Evolutionary conservation across 352 stramenopile species (phyloP).

Genomic region (Globisporangium cederbergense): DNA sequence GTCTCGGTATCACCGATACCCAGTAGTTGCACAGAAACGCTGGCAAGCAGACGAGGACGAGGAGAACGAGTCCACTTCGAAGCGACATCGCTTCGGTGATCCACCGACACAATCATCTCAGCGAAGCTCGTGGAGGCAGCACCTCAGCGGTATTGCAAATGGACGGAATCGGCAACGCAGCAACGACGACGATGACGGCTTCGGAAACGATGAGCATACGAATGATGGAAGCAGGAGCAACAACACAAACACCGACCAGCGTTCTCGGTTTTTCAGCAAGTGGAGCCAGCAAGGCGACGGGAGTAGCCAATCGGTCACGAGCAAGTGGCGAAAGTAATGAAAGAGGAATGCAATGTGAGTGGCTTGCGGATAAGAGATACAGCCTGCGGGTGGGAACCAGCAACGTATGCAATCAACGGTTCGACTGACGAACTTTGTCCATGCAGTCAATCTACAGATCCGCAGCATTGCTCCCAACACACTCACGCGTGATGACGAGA

Average conservation of each 20-base stretch:
- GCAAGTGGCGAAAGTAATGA: constrained; percentile 13
- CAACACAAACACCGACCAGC: not conserved
- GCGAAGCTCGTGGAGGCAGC: constrained; percentile 18
- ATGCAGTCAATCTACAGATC: too few species aligned
- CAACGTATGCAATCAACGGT: too few species aligned
- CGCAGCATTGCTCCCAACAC: too few species aligned
- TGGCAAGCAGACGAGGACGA: constrained; percentile 10
- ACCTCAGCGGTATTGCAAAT: not conserved
- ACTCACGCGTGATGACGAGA: too few species aligned
- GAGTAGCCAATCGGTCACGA: constrained; percentile 15
- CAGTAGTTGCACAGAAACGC: constrained; percentile 7
- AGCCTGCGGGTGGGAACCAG: too few species aligned
- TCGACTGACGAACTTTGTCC: too few species aligned
- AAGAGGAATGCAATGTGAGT: not conserved
- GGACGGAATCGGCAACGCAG: not conserved
- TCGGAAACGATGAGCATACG: not conserved
- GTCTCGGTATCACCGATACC: constrained; percentile 1
- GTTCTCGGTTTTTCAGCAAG: constrained; percentile 13
- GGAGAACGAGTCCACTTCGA: not conserved
- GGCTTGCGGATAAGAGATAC: too few species aligned
- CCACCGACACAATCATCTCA: constrained; percentile 1
- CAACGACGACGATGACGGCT: not conserved
- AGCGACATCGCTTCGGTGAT: constrained; percentile 3
- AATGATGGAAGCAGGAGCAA: not conserved
- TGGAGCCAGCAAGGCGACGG: constrained; percentile 8